Evolutionary conservation across 805 yeast species (phyloP).

Genomic region (Peterozyma xylosa): DNA sequence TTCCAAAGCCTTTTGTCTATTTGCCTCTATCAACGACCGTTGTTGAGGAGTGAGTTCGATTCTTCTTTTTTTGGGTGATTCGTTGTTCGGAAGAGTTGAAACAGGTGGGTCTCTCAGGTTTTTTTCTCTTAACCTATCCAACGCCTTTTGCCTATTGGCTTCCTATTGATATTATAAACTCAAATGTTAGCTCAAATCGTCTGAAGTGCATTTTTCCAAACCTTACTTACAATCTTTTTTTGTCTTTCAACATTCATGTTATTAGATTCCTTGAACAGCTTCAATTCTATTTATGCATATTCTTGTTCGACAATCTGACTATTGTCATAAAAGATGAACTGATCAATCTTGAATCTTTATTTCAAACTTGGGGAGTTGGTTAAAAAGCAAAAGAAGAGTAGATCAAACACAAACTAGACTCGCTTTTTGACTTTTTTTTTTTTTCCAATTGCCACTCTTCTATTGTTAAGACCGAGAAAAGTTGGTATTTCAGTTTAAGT

Average conservation of each 20-base stretch:
- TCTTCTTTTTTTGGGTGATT: constrained; percentile 8
- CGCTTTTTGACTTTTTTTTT: not conserved
- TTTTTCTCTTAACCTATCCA: constrained; percentile 46
- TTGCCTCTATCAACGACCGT: constrained; percentile 37
- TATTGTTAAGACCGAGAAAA: too few relatives aligned
- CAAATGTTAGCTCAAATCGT: constrained; percentile 1
- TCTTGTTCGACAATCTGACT: too few relatives aligned
- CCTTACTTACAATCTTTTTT: constrained; percentile 18
- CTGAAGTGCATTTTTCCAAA: too few relatives aligned
- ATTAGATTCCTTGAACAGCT: too few relatives aligned
- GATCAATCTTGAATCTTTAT: too few relatives aligned
- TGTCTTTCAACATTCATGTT: constrained; percentile 14
- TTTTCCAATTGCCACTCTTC: too few relatives aligned
- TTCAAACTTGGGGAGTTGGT: not conserved
- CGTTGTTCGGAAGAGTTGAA: constrained; percentile 2
- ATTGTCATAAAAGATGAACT: too few relatives aligned
- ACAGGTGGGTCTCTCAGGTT: constrained; percentile 15
- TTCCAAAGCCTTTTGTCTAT: constrained; percentile 46
- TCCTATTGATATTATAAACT: constrained; percentile 29
- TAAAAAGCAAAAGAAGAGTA: too few relatives aligned
- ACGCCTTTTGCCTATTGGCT: constrained; percentile 54
- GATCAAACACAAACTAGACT: too few relatives aligned
- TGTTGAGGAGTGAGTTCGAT: constrained; percentile 41
- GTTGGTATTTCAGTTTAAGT: not conserved
- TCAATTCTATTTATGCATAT: too few relatives aligned